Conservation (phyloP, 78 protist genomes). For the Guillardia theta region DNA sequence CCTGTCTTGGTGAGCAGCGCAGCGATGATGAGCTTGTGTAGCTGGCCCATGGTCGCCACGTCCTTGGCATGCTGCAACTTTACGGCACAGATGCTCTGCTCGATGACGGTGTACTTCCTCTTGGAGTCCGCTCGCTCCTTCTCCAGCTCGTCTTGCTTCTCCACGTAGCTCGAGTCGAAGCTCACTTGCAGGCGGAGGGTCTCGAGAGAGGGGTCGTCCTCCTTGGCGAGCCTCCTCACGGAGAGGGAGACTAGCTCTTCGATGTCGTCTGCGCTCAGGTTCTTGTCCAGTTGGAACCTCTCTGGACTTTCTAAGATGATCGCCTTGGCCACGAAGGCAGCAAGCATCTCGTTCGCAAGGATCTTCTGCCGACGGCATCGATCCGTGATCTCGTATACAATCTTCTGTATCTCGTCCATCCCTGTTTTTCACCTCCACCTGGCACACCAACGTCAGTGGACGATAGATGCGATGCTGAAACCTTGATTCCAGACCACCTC, state of each 20-base stretch:
- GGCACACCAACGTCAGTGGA: too few species aligned
- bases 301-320: background rate
- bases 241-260: background rate
- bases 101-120: background rate
- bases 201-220: background rate
- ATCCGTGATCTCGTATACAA: background rate
- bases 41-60: background rate
- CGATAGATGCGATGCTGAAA: too few species aligned
- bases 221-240: background rate
- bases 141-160: background rate
- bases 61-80: background rate
- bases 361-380: background rate
- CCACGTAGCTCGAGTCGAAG: background rate
- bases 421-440: too few species aligned
- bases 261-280: background rate
- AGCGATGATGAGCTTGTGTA: background rate
- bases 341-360: background rate
- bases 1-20: background rate
- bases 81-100: background rate
- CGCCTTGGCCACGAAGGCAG: constrained; percentile 9
- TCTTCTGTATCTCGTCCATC: constrained; percentile 24
- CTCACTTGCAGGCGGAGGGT: background rate
- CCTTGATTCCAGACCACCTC: too few species aligned
- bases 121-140: background rate
- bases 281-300: background rate